Conservation (phyloP, 345 rosid genomes). For the Corymbia maculata region DNA sequence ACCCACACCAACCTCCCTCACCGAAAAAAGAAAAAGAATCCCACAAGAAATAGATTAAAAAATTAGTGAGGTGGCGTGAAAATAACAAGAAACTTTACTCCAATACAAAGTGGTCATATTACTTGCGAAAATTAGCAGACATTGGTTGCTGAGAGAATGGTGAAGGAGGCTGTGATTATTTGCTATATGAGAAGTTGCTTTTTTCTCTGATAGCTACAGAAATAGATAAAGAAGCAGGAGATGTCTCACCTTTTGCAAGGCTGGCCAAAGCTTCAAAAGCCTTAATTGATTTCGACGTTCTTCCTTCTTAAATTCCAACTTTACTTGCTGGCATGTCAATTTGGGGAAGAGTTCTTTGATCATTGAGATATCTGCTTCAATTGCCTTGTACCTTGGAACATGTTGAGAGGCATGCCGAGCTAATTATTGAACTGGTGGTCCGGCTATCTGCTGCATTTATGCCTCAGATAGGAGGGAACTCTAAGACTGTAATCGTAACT, state of each 20-base stretch:
- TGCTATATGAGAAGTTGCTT: not conserved
- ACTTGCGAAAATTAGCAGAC: not conserved
- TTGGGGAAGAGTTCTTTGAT: slow-evolving; percentile 60
- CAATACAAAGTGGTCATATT: not conserved
- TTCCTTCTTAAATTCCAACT: slow-evolving; percentile 66
- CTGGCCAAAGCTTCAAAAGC: slow-evolving; percentile 46
- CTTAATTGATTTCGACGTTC: slow-evolving; percentile 50
- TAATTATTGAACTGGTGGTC: not conserved
- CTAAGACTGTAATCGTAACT: not conserved
- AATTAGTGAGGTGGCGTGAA: not conserved
- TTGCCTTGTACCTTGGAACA: slow-evolving; percentile 46
- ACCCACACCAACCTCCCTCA: not conserved
- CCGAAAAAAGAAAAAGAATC: no score
- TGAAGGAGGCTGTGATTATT: not conserved
- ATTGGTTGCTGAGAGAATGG: not conserved
- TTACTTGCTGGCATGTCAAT: slow-evolving; percentile 54
- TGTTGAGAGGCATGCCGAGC: not conserved
- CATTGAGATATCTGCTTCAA: slow-evolving; percentile 68
- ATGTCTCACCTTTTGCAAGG: slow-evolving; percentile 40
- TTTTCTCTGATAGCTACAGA: not conserved
- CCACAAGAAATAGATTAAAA: not conserved
- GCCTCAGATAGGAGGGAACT: not conserved
- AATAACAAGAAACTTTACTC: not conserved
- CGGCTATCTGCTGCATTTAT: not conserved
- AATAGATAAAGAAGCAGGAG: not conserved